Evolutionary conservation across 768 basidiomycete genomes (phyloP), one percentile per base, ranked within the genome.

Genomic region (Lactarius quietus): DNA sequence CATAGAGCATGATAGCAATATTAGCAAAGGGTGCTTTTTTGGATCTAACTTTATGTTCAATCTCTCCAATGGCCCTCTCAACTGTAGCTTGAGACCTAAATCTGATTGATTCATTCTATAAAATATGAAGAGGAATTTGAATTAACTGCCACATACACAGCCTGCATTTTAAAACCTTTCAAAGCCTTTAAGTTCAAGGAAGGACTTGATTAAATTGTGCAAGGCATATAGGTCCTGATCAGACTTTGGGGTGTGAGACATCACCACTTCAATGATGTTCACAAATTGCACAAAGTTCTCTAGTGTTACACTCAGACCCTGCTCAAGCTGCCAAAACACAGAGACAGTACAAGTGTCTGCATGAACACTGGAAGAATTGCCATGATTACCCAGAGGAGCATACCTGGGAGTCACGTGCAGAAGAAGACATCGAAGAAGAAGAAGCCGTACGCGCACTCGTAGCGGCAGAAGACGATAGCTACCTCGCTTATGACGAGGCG

Each of bases 81-180:
- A 48, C 23, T 52, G 48, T 61, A 15, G 48, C 41, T 61, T 61
- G 59, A 10, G 48, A 61, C 1, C 77, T 73, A 53, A 72, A 38
- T 7, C 74, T 62, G n/a, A 78, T 72, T 7, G 76, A 76, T 12
- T 76, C 76, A 73, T 75, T 72, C 74, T 74, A 78, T n/a, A 62
- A 10, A 20, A 78, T 77, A 56, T 78, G 45, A 20, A n/a, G 3
- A 18, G 48, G 59, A 18, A 61, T 6, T 6, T 52, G 45, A 33
- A 35, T 60, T 7, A 61, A 33, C 23, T 61, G 45, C 20, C 29
- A 45, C 7, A 61, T 52, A 29, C 48, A 61, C 17, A 61, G 48
- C 4, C 59, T 41, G 14, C 45, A 61, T 29, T 48, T 28, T 61
- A 48, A 38, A 53, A 48, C 33, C 3, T 61, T 61, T 61, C 59